Evolutionary conservation across 805 yeast species (phyloP).

Genomic region (Hanseniaspora hatyaiensis): DNA sequence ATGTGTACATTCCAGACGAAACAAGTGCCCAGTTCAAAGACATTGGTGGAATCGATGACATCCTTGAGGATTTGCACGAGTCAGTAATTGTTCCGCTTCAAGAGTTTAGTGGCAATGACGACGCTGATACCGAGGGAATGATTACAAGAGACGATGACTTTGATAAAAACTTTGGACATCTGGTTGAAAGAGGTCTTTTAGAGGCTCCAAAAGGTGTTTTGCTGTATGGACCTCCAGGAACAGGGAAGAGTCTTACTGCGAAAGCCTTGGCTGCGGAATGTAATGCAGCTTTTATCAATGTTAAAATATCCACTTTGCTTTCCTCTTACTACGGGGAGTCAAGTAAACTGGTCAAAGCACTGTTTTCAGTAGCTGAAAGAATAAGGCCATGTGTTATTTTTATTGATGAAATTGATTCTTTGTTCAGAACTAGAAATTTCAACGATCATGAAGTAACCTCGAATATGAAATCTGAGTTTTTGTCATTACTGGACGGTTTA

Average conservation of each 20-base stretch:
- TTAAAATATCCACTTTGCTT: conserved; percentile 86
- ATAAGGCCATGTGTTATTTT: conserved; percentile 89
- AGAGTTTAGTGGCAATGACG: conserved; percentile 29
- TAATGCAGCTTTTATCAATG: conserved; percentile 80
- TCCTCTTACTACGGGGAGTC: conserved; percentile 98
- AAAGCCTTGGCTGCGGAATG: conserved; percentile 88
- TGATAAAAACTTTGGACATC: conserved; percentile 42
- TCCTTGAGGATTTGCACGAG: conserved; percentile 77
- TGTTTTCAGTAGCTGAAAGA: conserved; percentile 78
- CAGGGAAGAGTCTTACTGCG: conserved; percentile 95
- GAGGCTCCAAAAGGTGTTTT: conserved; percentile 93
- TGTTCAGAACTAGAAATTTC: conserved; percentile 71
- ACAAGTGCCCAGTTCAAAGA: conserved; percentile 64
- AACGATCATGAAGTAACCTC: conserved; percentile 93
- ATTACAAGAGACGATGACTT: conserved; percentile 16
- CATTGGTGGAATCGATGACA: conserved; percentile 77
- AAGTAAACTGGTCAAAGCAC: conserved; percentile 85
- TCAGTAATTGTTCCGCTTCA: conserved; percentile 72
- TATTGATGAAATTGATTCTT: conserved; percentile 93
- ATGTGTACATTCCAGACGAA: conserved; percentile 75
- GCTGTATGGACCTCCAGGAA: conserved; percentile 92
- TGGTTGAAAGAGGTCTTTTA: conserved; percentile 62
- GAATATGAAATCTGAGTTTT: conserved; percentile 86
- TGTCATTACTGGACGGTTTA: conserved; percentile 96
- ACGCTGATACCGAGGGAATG: too few relatives aligned